Base-by-base conservation (phyloP, 1,284 basidiomycete genomes). In the Sporisorium graminicola region DNA sequence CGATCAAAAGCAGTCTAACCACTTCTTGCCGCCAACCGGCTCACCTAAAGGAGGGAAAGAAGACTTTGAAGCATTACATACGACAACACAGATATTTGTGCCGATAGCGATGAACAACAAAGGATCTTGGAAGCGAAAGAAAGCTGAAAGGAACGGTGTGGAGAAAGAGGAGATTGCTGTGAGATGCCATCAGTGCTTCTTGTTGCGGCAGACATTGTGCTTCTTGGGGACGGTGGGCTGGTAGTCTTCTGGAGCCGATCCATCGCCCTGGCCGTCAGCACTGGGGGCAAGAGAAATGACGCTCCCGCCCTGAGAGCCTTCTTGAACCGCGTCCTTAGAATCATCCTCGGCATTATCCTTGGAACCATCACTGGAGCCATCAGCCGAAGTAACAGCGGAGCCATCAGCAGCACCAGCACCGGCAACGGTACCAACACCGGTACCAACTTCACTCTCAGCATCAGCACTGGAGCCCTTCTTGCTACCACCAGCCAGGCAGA, bases 401-500 rank as follows among this genome's bases (percentile, higher is more conserved):
- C 27, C 52, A 13, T 5, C 20, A 20, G 29, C 53, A 18, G 37
- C 2, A 12, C 58, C 58, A 51, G 37, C 40, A 29, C 9, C 49
- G 27, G 27, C 16, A 44, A 4, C 49, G 14, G 18, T 24, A 18
- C 7, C n/a, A 14, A 20, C 42, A 37, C 29, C 22, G 29, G 2
- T 27, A 37, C 22, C 42, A 24, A 1, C n/a, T 9, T 27, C 14
- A 1, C 16, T 16, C 3, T 22, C 55, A 33, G 50, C n/a, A 16
- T 24, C 42, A 27, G 52, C 3, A 22, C 47, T 42, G 46, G 40
- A 52, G 40, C 58, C 27, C 31, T 61, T 16, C 18, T 51, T 44
- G 52, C 60, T 43, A 4, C 58, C 60, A 22, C 65, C 66, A 12
- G 27, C 72, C 24, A 37, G 8, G 50, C 73, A 75, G 20, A 75